phyloP scores from a whole-genome alignment of 2,329 filamentous ascomycete genomes.

The Stachybotrys echinatus region DNA sequence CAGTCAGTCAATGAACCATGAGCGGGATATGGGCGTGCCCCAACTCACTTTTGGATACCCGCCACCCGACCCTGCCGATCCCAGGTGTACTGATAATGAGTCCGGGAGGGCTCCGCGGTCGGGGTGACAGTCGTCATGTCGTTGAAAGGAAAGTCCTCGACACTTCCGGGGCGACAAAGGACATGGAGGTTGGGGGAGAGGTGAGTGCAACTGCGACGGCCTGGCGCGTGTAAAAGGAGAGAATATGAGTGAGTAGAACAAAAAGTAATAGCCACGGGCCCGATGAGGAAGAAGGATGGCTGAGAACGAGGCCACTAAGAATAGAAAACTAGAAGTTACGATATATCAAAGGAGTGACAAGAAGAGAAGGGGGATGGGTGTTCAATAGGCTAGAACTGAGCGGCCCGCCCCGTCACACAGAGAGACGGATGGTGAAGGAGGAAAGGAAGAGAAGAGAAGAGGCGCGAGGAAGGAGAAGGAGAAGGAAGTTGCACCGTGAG shows the following conservation, averaged over 20 bases:
- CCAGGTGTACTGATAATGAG: neutral
- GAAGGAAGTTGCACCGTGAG: too few relatives aligned
- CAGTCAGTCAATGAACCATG: neutral
- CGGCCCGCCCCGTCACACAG: neutral
- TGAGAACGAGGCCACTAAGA: neutral
- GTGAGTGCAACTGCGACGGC: neutral
- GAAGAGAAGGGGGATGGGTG: neutral
- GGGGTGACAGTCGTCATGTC: neutral
- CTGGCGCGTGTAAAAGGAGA: neutral
- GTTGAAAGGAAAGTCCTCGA: neutral
- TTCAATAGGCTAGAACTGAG: neutral
- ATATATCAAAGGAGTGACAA: neutral
- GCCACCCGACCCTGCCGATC: neutral
- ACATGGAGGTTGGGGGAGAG: neutral
- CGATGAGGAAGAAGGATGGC: neutral
- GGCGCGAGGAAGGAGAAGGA: neutral
- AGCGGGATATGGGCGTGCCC: neutral
- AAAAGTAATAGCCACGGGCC: neutral
- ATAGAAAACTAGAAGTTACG: neutral
- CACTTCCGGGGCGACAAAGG: neutral
- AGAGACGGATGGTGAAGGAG: slow-evolving; percentile 3
- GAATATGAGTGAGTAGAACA: neutral
- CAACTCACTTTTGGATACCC: neutral
- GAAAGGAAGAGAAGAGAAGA: neutral
- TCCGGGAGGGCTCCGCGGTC: neutral